Percentiles rank a stretch among this genome's conserved stretches.
Evolutionary conservation across 805 yeast species (phyloP).

Genomic region (Wickerhamiella siamensis): DNA sequence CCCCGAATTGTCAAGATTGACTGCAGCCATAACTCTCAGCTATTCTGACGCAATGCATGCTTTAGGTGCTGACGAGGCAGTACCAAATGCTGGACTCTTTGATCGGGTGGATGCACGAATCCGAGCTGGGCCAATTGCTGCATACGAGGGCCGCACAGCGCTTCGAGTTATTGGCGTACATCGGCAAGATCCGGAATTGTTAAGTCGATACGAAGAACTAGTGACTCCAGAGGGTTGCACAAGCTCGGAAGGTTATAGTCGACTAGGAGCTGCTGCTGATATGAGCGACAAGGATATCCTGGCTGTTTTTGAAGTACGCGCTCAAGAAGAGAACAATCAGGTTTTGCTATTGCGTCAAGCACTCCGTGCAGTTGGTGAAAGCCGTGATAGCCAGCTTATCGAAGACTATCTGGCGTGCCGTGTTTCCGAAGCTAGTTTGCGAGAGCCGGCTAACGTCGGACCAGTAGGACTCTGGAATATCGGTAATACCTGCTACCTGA

Average conservation of each 20-base stretch:
- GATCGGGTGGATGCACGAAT: background rate
- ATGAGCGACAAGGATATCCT: slow-evolving; percentile 59
- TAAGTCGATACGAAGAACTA: slow-evolving; percentile 1
- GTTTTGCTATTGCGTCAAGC: slow-evolving; percentile 44
- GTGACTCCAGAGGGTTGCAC: slow-evolving; percentile 30
- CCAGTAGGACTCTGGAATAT: slow-evolving; percentile 91
- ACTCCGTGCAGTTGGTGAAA: slow-evolving; percentile 39
- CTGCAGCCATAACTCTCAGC: slow-evolving; percentile 1
- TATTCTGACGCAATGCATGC: background rate
- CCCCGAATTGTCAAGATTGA: slow-evolving; percentile 1
- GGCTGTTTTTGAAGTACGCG: slow-evolving; percentile 57
- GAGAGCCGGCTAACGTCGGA: slow-evolving; percentile 23
- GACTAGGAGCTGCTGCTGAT: slow-evolving; percentile 35
- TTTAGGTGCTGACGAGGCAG: slow-evolving; percentile 1
- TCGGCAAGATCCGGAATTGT: slow-evolving; percentile 4
- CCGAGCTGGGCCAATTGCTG: background rate
- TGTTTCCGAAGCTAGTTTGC: slow-evolving; percentile 39
- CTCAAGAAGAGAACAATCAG: slow-evolving; percentile 36
- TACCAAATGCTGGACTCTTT: slow-evolving; percentile 2
- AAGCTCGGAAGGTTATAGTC: slow-evolving; percentile 36
- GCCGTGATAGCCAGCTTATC: slow-evolving; percentile 42
- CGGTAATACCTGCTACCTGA: slow-evolving; percentile 91
- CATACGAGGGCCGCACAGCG: slow-evolving; percentile 8
- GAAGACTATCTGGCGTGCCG: slow-evolving; percentile 38
- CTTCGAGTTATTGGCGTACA: slow-evolving; percentile 13